Evolutionary conservation across 768 basidiomycete genomes (phyloP).

Genomic region (Kwoniella dejecticola): DNA sequence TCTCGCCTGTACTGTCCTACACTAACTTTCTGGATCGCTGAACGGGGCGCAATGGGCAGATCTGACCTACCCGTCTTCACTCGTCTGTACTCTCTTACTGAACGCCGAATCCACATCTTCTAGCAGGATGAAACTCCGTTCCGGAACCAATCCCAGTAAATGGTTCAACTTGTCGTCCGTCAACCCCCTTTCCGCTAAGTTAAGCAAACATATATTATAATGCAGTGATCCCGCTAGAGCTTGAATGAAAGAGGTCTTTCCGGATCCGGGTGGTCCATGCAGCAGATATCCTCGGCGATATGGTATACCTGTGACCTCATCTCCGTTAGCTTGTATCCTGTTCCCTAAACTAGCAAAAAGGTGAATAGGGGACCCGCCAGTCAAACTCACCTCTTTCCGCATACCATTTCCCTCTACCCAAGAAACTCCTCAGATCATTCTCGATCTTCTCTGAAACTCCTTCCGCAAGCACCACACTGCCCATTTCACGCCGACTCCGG

Average conservation of each 20-base stretch:
- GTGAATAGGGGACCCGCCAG: no score
- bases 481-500: constrained; percentile 76
- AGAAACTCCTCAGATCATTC: constrained; percentile 75
- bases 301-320: constrained; percentile 73
- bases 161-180: constrained; percentile 96
- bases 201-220: constrained; percentile 94
- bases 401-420: constrained; percentile 87
- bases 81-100: constrained; percentile 84
- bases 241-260: constrained; percentile 98
- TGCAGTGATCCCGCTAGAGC: constrained; percentile 87
- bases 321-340: neutral
- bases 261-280: constrained; percentile 94
- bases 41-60: no score
- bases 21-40: no score
- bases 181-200: constrained; percentile 91
- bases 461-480: constrained; percentile 81
- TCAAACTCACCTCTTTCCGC: constrained; percentile 77
- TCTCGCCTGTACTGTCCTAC: no score
- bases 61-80: constrained; percentile 79
- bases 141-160: constrained; percentile 86
- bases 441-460: constrained; percentile 85
- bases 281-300: constrained; percentile 94
- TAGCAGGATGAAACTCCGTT: constrained; percentile 89
- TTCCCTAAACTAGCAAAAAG: neutral
- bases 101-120: constrained; percentile 98